A percentile compares a stretch with the other conserved stretches of the same genome.
phyloP scores from a whole-genome alignment of 2,329 filamentous ascomycete species.

The Cordyceps militaris region DNA sequence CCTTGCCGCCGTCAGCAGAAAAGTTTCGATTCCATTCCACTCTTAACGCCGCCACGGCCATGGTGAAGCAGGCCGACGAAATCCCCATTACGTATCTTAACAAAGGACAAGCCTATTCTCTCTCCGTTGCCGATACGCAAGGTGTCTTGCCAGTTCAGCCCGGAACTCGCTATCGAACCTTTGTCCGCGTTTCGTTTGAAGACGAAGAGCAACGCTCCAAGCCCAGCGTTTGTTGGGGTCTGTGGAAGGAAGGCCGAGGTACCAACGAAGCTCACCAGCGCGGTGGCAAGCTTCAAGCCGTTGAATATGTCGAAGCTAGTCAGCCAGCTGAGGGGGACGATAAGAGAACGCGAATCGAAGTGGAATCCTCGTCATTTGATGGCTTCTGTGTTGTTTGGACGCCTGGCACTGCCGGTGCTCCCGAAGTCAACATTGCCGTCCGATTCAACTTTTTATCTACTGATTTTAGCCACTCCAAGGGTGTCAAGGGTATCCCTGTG shows the following conservation, averaged over 20 bases:
- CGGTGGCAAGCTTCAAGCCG: slow-evolving; percentile 85
- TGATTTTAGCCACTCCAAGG: slow-evolving; percentile 97
- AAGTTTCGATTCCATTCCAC: slow-evolving; percentile 87
- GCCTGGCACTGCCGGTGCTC: slow-evolving; percentile 56
- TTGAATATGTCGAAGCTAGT: slow-evolving; percentile 76
- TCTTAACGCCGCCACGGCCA: slow-evolving; percentile 88
- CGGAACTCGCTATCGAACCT: slow-evolving; percentile 75
- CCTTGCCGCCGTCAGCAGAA: slow-evolving; percentile 49
- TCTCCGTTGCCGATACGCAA: slow-evolving; percentile 74
- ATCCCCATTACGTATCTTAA: slow-evolving; percentile 98
- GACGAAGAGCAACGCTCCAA: slow-evolving; percentile 87
- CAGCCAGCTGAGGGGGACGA: slow-evolving; percentile 55
- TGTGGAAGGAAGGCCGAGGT: slow-evolving; percentile 96
- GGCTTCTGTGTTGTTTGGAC: slow-evolving; percentile 91
- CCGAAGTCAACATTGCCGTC: slow-evolving; percentile 81
- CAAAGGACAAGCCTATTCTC: slow-evolving; percentile 89
- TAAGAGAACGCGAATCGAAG: slow-evolving; percentile 59
- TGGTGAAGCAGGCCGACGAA: slow-evolving; percentile 84
- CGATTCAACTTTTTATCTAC: slow-evolving; percentile 98
- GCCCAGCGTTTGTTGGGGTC: slow-evolving; percentile 73
- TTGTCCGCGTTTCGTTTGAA: slow-evolving; percentile 92
- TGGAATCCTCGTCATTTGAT: slow-evolving; percentile 79
- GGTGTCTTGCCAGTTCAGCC: slow-evolving; percentile 51
- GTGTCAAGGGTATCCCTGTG: slow-evolving; percentile 95
- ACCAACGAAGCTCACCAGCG: slow-evolving; percentile 91